Evolutionary conservation across 768 basidiomycete species (phyloP).

Genomic region (Xerocomus brunneocitrinus): DNA sequence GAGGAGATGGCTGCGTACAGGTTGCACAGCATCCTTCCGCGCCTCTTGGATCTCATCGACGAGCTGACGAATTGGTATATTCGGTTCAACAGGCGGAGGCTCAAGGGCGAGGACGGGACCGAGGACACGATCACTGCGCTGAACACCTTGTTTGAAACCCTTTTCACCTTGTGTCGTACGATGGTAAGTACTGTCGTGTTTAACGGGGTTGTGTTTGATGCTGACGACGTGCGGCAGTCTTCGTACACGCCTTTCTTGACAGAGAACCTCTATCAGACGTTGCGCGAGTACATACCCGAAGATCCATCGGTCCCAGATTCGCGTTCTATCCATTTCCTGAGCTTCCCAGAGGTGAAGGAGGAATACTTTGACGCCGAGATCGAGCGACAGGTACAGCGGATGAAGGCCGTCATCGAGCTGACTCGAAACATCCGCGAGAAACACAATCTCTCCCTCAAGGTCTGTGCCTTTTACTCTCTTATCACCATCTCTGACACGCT

Average conservation of each 20-base stretch:
- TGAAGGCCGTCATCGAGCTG: conserved; percentile 94
- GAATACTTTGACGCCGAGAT: conserved; percentile 94
- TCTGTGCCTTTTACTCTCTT: conserved; percentile 26
- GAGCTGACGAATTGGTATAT: conserved; percentile 99
- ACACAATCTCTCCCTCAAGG: conserved; percentile 86
- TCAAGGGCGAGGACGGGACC: conserved; percentile 91
- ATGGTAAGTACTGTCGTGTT: conserved; percentile 57
- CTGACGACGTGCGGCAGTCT: conserved; percentile 48
- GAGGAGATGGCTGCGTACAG: conserved; percentile 97
- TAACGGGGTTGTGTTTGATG: neutral
- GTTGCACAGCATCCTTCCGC: conserved; percentile 96
- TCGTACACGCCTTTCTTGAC: conserved; percentile 98
- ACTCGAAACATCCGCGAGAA: conserved; percentile 84
- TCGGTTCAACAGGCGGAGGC: conserved; percentile 91
- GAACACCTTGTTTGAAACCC: conserved; percentile 93
- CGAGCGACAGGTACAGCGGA: conserved; percentile 89
- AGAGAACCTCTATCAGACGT: conserved; percentile 91
- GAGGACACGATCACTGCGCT: conserved; percentile 85
- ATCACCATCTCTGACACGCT: neutral
- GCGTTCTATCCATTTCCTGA: conserved; percentile 92
- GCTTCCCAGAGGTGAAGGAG: conserved; percentile 89
- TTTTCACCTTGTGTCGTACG: conserved; percentile 91
- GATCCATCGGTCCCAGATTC: conserved; percentile 67
- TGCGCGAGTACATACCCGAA: conserved; percentile 80
- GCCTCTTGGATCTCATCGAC: conserved; percentile 85